Percentiles rank a stretch among this genome's conserved stretches.
phyloP scores from a whole-genome alignment of 2,329 filamentous ascomycete species.

The Aspergillus calidoustus region DNA sequence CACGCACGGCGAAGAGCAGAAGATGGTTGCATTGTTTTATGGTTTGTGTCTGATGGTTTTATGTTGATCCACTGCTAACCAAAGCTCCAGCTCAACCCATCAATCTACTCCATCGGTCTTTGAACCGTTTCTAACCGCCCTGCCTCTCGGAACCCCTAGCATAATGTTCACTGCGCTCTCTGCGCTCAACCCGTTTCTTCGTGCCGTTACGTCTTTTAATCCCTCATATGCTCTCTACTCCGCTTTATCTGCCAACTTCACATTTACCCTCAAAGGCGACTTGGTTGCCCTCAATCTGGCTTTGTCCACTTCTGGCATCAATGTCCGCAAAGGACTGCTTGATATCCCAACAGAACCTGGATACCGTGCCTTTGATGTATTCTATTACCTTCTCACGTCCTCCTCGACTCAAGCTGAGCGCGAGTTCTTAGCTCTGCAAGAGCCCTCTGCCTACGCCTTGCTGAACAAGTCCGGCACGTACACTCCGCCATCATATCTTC shows the following conservation, averaged over 20 bases:
- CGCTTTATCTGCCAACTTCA: slow-evolving; percentile 79
- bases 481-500: slow-evolving; percentile 82
- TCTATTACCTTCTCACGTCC: slow-evolving; percentile 95
- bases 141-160: slow-evolving; percentile 79
- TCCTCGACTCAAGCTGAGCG: slow-evolving; percentile 85
- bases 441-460: slow-evolving; percentile 75
- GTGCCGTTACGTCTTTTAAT: slow-evolving; percentile 86
- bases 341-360: slow-evolving; percentile 79
- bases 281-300: slow-evolving; percentile 76
- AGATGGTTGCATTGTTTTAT: slow-evolving; percentile 88
- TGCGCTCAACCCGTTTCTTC: slow-evolving; percentile 82
- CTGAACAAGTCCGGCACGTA: slow-evolving; percentile 85
- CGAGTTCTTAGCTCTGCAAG: slow-evolving; percentile 82
- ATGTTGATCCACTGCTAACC: neutral
- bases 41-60: slow-evolving; percentile 59
- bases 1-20: slow-evolving; percentile 93
- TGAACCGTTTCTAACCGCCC: slow-evolving; percentile 75
- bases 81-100: slow-evolving; percentile 73
- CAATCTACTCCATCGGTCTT: slow-evolving; percentile 85
- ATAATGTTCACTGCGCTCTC: slow-evolving; percentile 78
- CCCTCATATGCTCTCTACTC: slow-evolving; percentile 81
- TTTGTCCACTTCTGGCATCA: slow-evolving; percentile 84
- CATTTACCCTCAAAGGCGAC: slow-evolving; percentile 78
- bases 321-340: slow-evolving; percentile 78
- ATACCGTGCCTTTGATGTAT: slow-evolving; percentile 93